Percentiles rank a stretch among this genome's conserved stretches.
Conservation (phyloP, 2,329 filamentous ascomycete genomes). For the Pseudocercospora eumusae region DNA sequence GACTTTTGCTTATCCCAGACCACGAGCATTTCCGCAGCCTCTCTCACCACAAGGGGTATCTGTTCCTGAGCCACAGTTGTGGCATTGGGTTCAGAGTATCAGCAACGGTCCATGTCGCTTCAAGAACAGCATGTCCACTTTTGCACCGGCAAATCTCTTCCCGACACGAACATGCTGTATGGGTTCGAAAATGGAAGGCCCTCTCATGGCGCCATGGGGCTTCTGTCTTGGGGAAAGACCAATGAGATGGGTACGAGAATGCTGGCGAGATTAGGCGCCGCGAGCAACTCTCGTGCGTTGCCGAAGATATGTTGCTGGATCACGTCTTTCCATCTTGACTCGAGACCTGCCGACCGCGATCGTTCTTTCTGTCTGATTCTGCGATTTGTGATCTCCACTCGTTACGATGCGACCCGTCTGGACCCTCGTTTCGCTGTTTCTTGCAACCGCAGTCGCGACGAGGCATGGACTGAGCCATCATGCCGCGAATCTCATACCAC, state of each 20-base stretch:
- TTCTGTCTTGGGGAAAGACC: neutral
- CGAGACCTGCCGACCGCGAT: neutral
- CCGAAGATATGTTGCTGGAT: constrained; percentile 5
- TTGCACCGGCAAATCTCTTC: neutral
- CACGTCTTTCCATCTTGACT: neutral
- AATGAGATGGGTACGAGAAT: neutral
- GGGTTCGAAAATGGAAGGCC: neutral
- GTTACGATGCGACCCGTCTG: constrained; percentile 1
- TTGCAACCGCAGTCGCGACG: neutral
- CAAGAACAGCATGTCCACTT: neutral
- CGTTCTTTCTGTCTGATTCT: neutral
- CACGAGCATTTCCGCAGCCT: neutral
- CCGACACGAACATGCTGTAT: neutral
- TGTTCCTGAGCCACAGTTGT: neutral
- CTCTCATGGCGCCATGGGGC: neutral
- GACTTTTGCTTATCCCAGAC: neutral
- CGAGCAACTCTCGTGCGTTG: neutral
- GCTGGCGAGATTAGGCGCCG: neutral
- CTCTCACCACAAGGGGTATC: no score
- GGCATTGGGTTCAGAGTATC: neutral
- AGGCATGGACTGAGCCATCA: neutral
- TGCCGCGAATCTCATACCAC: neutral
- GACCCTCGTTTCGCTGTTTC: neutral
- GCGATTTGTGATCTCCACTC: neutral
- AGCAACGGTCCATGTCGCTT: neutral